Conservation (phyloP, 176 grass and related monocot species). For the Triticum monococcum region DNA sequence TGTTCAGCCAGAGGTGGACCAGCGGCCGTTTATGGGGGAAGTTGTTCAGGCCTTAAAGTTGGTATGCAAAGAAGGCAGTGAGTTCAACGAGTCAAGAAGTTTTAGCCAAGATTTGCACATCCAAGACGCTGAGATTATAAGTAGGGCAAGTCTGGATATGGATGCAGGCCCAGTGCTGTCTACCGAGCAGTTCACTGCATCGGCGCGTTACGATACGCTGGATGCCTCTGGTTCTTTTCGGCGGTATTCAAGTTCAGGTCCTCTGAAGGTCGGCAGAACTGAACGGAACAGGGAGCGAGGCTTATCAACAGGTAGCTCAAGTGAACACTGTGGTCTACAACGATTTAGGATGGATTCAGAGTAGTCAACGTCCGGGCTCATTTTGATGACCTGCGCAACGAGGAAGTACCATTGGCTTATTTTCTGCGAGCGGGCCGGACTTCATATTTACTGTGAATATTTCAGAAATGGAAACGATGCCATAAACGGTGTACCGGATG, state of each 20-base stretch:
- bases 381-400: constrained; percentile 12
- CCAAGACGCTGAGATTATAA: constrained; percentile 40
- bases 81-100: constrained; percentile 50
- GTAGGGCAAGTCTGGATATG: constrained; percentile 48
- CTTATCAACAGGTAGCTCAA: constrained; percentile 75
- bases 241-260: constrained; percentile 74
- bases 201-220: constrained; percentile 56
- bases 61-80: constrained; percentile 75
- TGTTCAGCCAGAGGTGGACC: constrained; percentile 96
- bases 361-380: constrained; percentile 38
- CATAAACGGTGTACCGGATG: not conserved
- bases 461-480: constrained; percentile 5
- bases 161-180: constrained; percentile 30
- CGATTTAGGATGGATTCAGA: constrained; percentile 56
- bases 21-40: constrained; percentile 96
- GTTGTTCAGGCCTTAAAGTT: constrained; percentile 93
- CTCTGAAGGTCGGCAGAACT: constrained; percentile 47
- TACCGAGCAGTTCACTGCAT: constrained; percentile 49
- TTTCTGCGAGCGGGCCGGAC: constrained; percentile 16
- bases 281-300: constrained; percentile 42
- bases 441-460: constrained; percentile 20
- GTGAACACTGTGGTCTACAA: constrained; percentile 57
- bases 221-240: constrained; percentile 84
- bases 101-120: constrained; percentile 52
- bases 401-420: constrained; percentile 17